These are phyloP conservation scores for Glycine latifolia DNA, from an alignment of 306 rosid genomes.

Conservation along the genomic window DNA sequence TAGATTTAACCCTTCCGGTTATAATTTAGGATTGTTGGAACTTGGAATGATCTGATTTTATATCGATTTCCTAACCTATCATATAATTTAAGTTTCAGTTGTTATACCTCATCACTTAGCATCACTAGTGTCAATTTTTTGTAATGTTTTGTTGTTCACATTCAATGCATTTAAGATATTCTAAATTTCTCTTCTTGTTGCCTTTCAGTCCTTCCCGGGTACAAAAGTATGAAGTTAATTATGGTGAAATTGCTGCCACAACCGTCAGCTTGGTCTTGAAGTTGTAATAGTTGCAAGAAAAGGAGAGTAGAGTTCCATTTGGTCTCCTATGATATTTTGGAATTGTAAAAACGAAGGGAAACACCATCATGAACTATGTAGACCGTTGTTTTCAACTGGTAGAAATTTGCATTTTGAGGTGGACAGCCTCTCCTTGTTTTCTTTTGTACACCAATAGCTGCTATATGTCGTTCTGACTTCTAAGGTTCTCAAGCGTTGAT, in stretches of 20 bases:
- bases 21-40: constrained; percentile 6
- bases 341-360: constrained; percentile 56
- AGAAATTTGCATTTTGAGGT: constrained; percentile 57
- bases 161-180: constrained; percentile 23
- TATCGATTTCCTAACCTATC: constrained; percentile 8
- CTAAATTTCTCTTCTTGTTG: constrained; percentile 16
- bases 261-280: constrained; percentile 54
- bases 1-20: neutral
- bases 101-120: neutral
- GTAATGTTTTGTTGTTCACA: neutral
- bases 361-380: constrained; percentile 47
- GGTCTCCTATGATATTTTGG: constrained; percentile 50
- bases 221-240: constrained; percentile 57
- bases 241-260: constrained; percentile 50
- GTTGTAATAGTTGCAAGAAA: constrained; percentile 41
- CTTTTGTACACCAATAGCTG: constrained; percentile 59
- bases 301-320: constrained; percentile 53
- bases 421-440: constrained; percentile 48
- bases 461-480: constrained; percentile 49
- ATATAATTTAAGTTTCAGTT: neutral
- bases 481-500: constrained; percentile 49
- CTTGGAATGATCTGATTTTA: constrained; percentile 34
- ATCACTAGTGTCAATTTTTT: constrained; percentile 19
- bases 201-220: constrained; percentile 80
- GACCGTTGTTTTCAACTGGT: constrained; percentile 54